Percentiles rank a stretch among this genome's conserved stretches.
Conservation (phyloP, 1,284 basidiomycete genomes). For the Hypsizygus ulmarius region DNA sequence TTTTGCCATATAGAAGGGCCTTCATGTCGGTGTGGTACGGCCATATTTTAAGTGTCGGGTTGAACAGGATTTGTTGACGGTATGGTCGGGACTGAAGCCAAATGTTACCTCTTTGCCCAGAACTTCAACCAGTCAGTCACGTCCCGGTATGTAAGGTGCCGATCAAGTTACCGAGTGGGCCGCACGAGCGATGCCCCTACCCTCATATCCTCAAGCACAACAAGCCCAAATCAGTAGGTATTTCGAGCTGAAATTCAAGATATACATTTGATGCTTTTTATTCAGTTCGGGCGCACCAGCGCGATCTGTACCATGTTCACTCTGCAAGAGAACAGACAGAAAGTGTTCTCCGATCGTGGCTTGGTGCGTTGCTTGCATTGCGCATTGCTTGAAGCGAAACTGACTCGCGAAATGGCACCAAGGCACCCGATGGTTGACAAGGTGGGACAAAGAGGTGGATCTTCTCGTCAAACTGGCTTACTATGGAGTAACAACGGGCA, state of each 20-base stretch:
- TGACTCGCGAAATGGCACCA: conserved; percentile 54
- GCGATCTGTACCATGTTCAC: conserved; percentile 78
- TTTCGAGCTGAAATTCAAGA: not conserved
- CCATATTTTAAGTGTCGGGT: conserved; percentile 22
- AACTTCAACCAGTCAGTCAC: no score
- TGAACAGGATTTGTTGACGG: not conserved
- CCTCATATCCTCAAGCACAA: conserved; percentile 66
- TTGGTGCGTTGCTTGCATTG: conserved; percentile 52
- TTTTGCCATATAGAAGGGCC: conserved; percentile 74
- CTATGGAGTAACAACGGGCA: conserved; percentile 73
- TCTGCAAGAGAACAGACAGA: conserved; percentile 76
- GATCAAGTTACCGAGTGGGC: no score
- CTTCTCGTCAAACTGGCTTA: conserved; percentile 71
- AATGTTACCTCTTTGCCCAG: not conserved
- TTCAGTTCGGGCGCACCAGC: conserved; percentile 81
- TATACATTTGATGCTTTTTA: conserved; percentile 12
- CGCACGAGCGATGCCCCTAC: conserved; percentile 35
- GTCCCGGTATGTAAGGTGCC: no score
- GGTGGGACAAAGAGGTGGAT: conserved; percentile 80
- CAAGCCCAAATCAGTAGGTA: conserved; percentile 84
- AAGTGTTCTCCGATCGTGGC: conserved; percentile 70
- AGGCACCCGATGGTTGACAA: conserved; percentile 87
- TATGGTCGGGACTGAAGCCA: not conserved
- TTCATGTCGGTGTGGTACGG: conserved; percentile 46
- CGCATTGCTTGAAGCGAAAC: not conserved